Evolutionary conservation across 1,284 basidiomycete genomes (phyloP), one percentile per base, ranked within the genome.

Genomic region (Leccinum griseonigrum): DNA sequence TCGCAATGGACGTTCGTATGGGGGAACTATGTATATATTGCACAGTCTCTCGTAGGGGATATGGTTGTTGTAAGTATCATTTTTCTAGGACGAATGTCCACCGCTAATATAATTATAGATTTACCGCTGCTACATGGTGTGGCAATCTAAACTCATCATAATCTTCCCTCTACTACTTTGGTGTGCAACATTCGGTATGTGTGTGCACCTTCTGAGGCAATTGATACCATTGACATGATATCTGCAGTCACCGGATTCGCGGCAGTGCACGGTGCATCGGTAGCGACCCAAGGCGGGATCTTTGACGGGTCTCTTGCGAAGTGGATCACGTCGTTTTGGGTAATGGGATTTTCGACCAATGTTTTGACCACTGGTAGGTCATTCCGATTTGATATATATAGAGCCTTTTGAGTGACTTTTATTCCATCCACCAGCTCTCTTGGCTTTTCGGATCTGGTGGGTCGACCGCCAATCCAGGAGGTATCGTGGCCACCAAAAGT

Each of bases 321-420:
- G 11, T 57, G 56, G 56, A 51, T 51, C 14, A 36, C 46, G 22
- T 31, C 56, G 14, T 57, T 57, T 36, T 57, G 43, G 56, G 56
- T 16, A 13, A 51, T 52, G 56, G 46, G 22, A 16, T 36, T 57
- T 3, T 11, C 32, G 3, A 48, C 40, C 22, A 57, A 57, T 16
- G n/a, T 57, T 32, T 34, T 57, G 6, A 36, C 56, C 22, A 57
- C 56, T 14, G 26, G 56, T 57, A 36, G 3, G 56, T 52, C 28
- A 7, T 51, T 51, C 26, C 16, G 28, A 26, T 14, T 18, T 36
- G 31, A 46, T 29, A 22, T 1, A n/a, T 7, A 16, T 57, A 14
- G 32, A 57, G 13, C 14, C 14, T 9, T 9, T 51, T 16, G 28
- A 51, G 22, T 18, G 8, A 22, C 11, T 8, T 48, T 13, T 13